A percentile compares a stretch with the other conserved stretches of the same genome.
Conservation (phyloP, 2,329 filamentous ascomycete species). For the Pseudocercospora fuligena region DNA sequence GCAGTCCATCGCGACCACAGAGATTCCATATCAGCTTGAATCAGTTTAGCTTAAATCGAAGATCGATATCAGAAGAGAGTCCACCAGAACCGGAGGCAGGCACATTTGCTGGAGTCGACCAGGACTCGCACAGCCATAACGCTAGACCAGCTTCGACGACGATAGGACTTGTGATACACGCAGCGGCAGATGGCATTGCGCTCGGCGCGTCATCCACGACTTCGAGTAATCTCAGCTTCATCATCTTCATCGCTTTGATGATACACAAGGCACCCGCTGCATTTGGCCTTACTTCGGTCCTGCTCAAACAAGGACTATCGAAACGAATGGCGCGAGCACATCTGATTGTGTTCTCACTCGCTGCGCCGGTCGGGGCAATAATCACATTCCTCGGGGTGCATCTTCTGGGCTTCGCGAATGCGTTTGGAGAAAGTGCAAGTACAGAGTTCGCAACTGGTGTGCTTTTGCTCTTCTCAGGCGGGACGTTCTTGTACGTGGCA, state of each 20-base stretch:
- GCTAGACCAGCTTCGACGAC: constrained; percentile 62
- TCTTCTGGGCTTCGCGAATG: constrained; percentile 67
- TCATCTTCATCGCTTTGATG: constrained; percentile 96
- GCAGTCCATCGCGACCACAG: constrained; percentile 56
- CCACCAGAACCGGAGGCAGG: constrained; percentile 25
- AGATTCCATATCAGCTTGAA: constrained; percentile 88
- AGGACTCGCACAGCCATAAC: constrained; percentile 17
- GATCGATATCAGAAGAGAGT: constrained; percentile 33
- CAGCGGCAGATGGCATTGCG: constrained; percentile 91
- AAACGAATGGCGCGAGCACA: constrained; percentile 85
- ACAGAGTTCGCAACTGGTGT: constrained; percentile 90
- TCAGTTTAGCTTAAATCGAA: constrained; percentile 63
- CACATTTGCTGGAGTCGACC: constrained; percentile 23
- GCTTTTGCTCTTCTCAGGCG: constrained; percentile 90
- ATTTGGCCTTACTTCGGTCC: constrained; percentile 87
- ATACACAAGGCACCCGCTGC: constrained; percentile 92
- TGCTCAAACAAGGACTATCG: constrained; percentile 87
- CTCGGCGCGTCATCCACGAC: constrained; percentile 79
- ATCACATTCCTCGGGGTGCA: constrained; percentile 81
- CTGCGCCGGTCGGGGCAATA: constrained; percentile 84
- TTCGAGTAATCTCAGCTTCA: constrained; percentile 77
- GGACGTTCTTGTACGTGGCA: constrained; percentile 96
- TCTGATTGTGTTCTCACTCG: constrained; percentile 86
- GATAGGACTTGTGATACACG: constrained; percentile 92
- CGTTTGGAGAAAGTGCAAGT: constrained; percentile 59